These are phyloP conservation scores for Tuber aestivum DNA, from an alignment of 495 filamentous ascomycete species.

Conservation along the genomic window DNA sequence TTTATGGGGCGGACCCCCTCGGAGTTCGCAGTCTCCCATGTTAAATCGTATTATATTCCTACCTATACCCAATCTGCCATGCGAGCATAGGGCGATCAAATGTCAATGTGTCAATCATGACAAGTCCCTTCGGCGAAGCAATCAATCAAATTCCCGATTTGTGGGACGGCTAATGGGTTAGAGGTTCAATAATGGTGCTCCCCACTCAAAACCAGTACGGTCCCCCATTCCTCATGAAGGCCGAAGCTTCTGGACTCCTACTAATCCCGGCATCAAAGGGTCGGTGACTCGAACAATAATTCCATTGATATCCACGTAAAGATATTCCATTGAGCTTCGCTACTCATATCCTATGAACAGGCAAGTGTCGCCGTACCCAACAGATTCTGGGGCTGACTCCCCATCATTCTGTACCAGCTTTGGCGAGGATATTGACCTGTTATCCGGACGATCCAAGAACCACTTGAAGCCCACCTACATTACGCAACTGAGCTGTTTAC, in stretches of 20 bases:
- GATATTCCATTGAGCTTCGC: conserved; percentile 5
- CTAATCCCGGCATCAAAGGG: background rate
- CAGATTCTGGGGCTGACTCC: background rate
- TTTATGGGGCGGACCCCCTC: conserved; percentile 34
- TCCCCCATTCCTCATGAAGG: conserved; percentile 27
- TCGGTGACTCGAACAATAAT: background rate
- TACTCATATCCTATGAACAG: background rate
- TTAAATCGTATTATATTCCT: conserved; percentile 19
- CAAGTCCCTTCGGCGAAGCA: conserved; percentile 17
- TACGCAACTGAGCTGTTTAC: conserved; percentile 4
- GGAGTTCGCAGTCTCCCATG: conserved; percentile 22
- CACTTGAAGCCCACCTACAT: background rate
- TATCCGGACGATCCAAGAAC: conserved; percentile 6
- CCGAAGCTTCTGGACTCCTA: conserved; percentile 8
- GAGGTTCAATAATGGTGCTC: conserved; percentile 15
- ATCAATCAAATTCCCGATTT: conserved; percentile 35
- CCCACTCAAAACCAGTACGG: conserved; percentile 21
- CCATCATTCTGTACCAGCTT: background rate
- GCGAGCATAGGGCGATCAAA: conserved; percentile 28
- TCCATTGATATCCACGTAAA: conserved; percentile 4
- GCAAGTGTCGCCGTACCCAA: background rate
- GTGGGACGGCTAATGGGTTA: conserved; percentile 33
- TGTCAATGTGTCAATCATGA: conserved; percentile 31
- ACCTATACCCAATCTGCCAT: conserved; percentile 22
- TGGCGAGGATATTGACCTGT: background rate